phyloP scores from a whole-genome alignment of 805 yeast genomes.

The Brettanomyces anomalus region DNA sequence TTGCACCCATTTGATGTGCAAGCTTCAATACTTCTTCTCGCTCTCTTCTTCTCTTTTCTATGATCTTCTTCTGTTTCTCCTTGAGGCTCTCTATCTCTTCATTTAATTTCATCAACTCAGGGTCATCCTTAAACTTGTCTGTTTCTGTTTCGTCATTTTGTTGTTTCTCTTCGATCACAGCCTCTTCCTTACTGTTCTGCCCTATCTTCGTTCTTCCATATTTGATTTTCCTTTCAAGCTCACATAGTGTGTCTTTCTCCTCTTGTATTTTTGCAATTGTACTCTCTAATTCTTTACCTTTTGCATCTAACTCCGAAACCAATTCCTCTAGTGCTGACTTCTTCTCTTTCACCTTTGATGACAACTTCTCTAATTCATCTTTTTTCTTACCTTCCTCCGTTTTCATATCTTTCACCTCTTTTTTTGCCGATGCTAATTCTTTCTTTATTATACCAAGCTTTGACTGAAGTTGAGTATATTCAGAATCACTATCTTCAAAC shows the following conservation, averaged over 20 bases:
- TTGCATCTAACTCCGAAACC: too few species aligned
- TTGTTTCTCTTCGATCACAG: background rate
- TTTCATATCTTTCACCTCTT: too few species aligned
- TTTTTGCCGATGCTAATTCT: background rate
- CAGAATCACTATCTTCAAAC: background rate
- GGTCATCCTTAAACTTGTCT: background rate
- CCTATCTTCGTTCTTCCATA: too few species aligned
- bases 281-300: too few species aligned
- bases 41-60: constrained; percentile 1
- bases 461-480: background rate
- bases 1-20: background rate
- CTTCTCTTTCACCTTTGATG: too few species aligned
- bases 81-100: constrained; percentile 5
- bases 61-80: constrained; percentile 3
- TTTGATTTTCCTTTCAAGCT: too few species aligned
- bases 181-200: too few species aligned
- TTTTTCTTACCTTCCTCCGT: too few species aligned
- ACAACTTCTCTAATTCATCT: too few species aligned
- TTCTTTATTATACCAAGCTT: background rate
- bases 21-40: background rate
- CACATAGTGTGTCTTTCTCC: too few species aligned
- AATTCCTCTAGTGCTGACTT: too few species aligned
- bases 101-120: constrained; percentile 5
- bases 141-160: background rate
- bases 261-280: too few species aligned